Evolutionary conservation across 768 basidiomycete species (phyloP), one percentile per base, ranked within the genome.

Genomic region (Boletus subcaerulescens): DNA sequence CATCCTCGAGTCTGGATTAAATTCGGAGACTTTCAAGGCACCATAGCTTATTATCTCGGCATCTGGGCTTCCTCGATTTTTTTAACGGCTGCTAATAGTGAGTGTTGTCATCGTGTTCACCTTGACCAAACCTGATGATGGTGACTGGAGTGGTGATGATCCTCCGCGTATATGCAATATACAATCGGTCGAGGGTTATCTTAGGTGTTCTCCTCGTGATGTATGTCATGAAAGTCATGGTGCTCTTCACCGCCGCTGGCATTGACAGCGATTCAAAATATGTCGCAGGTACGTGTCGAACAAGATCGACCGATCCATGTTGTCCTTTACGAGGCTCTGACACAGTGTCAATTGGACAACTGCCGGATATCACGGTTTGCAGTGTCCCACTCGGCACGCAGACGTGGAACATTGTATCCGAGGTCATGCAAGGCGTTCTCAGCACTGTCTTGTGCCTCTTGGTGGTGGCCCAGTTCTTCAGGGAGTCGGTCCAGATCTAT

Each of bases 141-240:
- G 29, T 29, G 29, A 47, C 33, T n/a, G 11, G 2, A 53, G 38
- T 46, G 31, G 20, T 33, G 24, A 53, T 53, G 52, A 8, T 52
- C 18, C 38, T 53, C n/a, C 47, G 47, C 3, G 47, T 48, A 5
- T 48, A 48, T 39, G 38, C 47, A 3, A 29, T 48, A 14, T 51
- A 48, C 18, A 38, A 44, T 44, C 41, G 33, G n/a, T 56, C 55
- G 12, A 51, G 24, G 50, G 31, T 52, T 15, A 36, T 52, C 29
- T 46, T 56, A 2, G 14, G 24, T 11, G 11, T 38, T 6, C 55
- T 56, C 11, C 45, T 56, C 8, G 41, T 52, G 36, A n/a, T 53
- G 3, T 57, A 52, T 29, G 11, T 40, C 4, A 3, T 47, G 3
- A 20, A 43, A 18, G 5, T 57, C 10, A 15, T 45, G 38, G 10